phyloP scores from a whole-genome alignment of 768 basidiomycete genomes.

The Tulasnella sp. region DNA sequence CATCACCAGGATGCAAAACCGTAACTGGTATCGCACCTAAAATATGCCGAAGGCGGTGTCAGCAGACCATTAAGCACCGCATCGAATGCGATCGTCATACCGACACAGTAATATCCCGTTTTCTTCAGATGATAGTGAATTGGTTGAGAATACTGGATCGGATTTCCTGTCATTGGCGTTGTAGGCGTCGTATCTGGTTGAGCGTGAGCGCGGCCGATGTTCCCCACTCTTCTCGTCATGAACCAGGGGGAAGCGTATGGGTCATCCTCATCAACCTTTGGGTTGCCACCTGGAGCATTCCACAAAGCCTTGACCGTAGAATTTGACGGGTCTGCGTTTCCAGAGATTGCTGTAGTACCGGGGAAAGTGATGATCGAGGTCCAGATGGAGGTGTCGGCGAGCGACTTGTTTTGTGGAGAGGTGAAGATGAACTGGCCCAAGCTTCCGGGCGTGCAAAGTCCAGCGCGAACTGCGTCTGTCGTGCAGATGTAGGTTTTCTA shows the following conservation, averaged over 20 bases:
- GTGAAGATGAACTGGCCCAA: constrained; percentile 90
- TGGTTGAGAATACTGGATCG: constrained; percentile 59
- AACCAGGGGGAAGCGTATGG: constrained; percentile 49
- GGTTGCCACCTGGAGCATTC: constrained; percentile 60
- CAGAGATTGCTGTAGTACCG: constrained; percentile 34
- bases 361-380: constrained; percentile 68
- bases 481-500: constrained; percentile 97
- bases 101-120: constrained; percentile 95
- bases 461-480: constrained; percentile 63
- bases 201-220: neutral
- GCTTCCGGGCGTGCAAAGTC: constrained; percentile 63
- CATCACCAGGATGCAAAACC: constrained; percentile 47
- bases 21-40: constrained; percentile 87
- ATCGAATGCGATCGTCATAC: constrained; percentile 46
- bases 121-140: constrained; percentile 79
- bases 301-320: constrained; percentile 43
- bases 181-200: constrained; percentile 19
- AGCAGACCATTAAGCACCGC: neutral
- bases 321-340: constrained; percentile 22
- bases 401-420: constrained; percentile 56
- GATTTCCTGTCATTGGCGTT: constrained; percentile 47
- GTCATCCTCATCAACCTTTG: constrained; percentile 47
- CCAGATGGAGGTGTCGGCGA: constrained; percentile 83
- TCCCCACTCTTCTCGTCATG: neutral
- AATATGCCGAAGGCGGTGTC: neutral